phyloP scores from a whole-genome alignment of 306 rosid genomes.

The Medicago arabica region DNA sequence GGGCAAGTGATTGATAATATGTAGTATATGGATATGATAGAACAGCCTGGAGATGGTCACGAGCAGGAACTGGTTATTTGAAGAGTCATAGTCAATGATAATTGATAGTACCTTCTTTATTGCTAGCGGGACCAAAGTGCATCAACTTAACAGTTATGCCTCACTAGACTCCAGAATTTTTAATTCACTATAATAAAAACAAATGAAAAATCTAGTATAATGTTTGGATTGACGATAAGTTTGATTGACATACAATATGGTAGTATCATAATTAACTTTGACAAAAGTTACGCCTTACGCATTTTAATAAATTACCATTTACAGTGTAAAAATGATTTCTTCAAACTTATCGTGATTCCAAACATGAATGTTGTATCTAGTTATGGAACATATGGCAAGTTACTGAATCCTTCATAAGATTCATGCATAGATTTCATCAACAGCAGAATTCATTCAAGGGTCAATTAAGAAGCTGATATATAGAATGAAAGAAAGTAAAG shows the following conservation, averaged over 20 bases:
- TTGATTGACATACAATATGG: background rate
- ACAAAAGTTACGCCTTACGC: background rate
- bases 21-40: constrained; percentile 30
- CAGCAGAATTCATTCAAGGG: constrained; percentile 5
- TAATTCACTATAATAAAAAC: constrained; percentile 43
- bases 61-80: constrained; percentile 47
- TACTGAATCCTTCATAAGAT: background rate
- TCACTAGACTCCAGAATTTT: constrained; percentile 46
- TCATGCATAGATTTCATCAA: constrained; percentile 1
- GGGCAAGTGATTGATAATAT: constrained; percentile 29
- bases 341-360: background rate
- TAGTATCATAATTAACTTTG: no score
- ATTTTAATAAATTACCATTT: no score
- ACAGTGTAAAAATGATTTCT: no score
- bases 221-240: background rate
- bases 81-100: constrained; percentile 53
- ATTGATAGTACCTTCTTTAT: constrained; percentile 53
- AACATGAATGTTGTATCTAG: constrained; percentile 43
- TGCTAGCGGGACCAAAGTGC: constrained; percentile 61
- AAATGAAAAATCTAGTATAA: constrained; percentile 55
- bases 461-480: background rate
- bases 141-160: constrained; percentile 39
- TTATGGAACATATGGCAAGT: constrained; percentile 54
- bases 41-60: constrained; percentile 61
- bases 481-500: constrained; percentile 15